Evolutionary conservation across 345 rosid species (phyloP).

Genomic region (Eucalyptus decipiens): DNA sequence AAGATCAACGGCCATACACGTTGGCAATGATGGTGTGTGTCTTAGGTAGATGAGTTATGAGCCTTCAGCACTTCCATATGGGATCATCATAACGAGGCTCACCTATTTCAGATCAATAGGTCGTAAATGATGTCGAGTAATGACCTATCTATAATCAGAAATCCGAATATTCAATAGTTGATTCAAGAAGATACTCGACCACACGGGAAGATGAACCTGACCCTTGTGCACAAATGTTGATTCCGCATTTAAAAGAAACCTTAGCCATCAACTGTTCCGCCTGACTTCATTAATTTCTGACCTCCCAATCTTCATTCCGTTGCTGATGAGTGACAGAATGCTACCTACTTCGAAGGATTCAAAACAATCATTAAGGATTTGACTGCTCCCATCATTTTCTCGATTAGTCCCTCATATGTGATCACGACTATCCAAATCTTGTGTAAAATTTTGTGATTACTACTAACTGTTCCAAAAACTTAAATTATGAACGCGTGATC

Average conservation of each 20-base stretch:
- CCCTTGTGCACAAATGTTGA: not conserved
- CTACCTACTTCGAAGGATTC: not conserved
- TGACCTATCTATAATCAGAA: not conserved
- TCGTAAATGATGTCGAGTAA: not conserved
- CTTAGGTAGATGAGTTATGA: not conserved
- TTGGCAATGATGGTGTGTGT: rapidly evolving
- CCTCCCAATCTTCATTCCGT: not conserved
- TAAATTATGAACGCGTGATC: no score
- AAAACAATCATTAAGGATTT: not conserved
- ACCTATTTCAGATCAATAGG: not conserved
- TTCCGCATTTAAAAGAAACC: not conserved
- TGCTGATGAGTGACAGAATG: not conserved
- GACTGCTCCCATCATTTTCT: not conserved
- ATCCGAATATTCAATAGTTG: not conserved
- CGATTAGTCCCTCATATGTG: not conserved
- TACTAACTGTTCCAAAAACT: rapidly evolving
- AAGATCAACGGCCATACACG: not conserved
- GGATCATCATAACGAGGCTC: rapidly evolving
- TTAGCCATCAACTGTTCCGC: not conserved
- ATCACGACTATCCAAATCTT: not conserved
- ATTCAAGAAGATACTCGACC: not conserved
- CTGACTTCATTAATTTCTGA: not conserved
- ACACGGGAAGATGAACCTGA: not conserved
- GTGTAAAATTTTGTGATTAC: no score
- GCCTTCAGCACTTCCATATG: not conserved